phyloP scores from a whole-genome alignment of 1,139 yeast genomes.

The Candida smagusa region DNA sequence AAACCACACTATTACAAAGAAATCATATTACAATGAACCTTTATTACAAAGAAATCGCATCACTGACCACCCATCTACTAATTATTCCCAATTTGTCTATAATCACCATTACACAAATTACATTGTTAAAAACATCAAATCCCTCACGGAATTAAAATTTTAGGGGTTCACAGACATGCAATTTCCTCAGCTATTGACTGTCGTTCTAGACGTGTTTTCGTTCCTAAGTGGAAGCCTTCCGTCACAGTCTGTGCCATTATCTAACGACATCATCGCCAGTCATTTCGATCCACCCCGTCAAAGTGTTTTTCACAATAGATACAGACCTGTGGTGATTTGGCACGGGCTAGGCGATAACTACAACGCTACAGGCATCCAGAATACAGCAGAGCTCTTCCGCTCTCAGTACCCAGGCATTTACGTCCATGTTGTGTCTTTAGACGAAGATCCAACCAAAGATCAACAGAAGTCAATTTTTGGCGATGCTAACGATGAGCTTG shows the following conservation, averaged over 20 bases:
- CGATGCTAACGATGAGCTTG: slow-evolving; percentile 43
- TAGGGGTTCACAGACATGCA: slow-evolving; percentile 3
- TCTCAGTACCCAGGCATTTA: slow-evolving; percentile 48
- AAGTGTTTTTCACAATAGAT: neutral
- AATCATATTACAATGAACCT: too few species aligned
- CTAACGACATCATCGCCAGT: neutral
- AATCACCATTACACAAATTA: too few species aligned
- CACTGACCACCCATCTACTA: too few species aligned
- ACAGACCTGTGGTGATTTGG: slow-evolving; percentile 68
- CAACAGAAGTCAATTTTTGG: slow-evolving; percentile 58
- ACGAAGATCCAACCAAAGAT: slow-evolving; percentile 50
- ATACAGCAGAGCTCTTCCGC: slow-evolving; percentile 42
- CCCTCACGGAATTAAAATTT: neutral
- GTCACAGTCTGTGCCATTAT: slow-evolving; percentile 1
- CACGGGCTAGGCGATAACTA: slow-evolving; percentile 82
- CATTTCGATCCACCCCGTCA: neutral
- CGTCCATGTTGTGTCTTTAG: slow-evolving; percentile 53
- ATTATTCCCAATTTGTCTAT: too few species aligned
- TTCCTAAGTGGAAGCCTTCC: slow-evolving; percentile 7
- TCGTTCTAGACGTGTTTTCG: slow-evolving; percentile 7
- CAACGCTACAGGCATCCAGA: slow-evolving; percentile 56
- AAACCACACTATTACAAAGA: too few species aligned
- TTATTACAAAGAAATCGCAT: too few species aligned
- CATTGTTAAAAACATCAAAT: too few species aligned
- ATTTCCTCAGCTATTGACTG: slow-evolving; percentile 6